Percentiles rank a stretch among this genome's conserved stretches.
phyloP scores from a whole-genome alignment of 192 early-diverging fungal genomes.

The Phlyctochytrium bullatum region DNA sequence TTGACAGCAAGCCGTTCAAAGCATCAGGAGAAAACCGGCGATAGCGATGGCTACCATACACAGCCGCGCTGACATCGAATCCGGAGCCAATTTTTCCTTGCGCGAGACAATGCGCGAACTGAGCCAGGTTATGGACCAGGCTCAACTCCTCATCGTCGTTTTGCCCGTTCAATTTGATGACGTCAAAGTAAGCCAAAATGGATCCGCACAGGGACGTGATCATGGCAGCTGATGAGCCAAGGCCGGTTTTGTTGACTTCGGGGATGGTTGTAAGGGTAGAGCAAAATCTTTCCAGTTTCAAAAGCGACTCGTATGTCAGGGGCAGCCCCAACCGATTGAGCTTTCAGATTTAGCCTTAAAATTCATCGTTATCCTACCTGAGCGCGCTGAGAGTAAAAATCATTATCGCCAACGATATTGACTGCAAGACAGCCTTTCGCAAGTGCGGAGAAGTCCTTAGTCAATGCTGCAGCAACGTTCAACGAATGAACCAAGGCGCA shows the following conservation, averaged over 20 bases:
- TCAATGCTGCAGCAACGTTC: background rate
- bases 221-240: constrained; percentile 96
- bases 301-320: constrained; percentile 56
- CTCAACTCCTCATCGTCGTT: background rate
- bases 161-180: constrained; percentile 19
- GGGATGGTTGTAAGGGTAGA: constrained; percentile 57
- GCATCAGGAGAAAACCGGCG: constrained; percentile 74
- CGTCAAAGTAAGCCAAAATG: constrained; percentile 72
- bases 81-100: constrained; percentile 98
- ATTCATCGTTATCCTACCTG: constrained; percentile 50
- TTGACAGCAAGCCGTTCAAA: constrained; percentile 19
- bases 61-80: constrained; percentile 92
- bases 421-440: constrained; percentile 60
- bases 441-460: background rate
- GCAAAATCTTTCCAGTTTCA: constrained; percentile 50
- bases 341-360: too few relatives aligned
- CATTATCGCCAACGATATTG: constrained; percentile 86
- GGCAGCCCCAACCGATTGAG: constrained; percentile 49
- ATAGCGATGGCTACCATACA: constrained; percentile 88
- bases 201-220: constrained; percentile 86
- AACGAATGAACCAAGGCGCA: constrained; percentile 36
- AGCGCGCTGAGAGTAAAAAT: constrained; percentile 97
- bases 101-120: constrained; percentile 92
- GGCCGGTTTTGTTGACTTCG: constrained; percentile 92
- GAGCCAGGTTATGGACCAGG: constrained; percentile 84